phyloP scores from a whole-genome alignment of 2,329 filamentous ascomycete genomes.

The Alternaria triticimaculans region DNA sequence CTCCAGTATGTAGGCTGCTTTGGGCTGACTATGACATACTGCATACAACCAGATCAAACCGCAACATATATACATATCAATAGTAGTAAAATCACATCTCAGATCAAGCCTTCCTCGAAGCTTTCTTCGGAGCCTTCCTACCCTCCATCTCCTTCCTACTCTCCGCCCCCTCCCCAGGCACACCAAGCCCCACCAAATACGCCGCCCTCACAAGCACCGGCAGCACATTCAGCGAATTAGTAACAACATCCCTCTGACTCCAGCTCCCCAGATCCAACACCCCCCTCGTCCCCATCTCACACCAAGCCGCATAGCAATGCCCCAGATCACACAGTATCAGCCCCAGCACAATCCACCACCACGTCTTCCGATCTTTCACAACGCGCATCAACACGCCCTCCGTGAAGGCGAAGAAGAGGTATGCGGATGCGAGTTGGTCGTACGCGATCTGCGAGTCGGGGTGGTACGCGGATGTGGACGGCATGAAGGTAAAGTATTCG shows the following conservation, averaged over 20 bases:
- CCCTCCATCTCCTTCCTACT: neutral
- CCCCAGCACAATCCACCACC: conserved; percentile 70
- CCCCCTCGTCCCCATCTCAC: conserved; percentile 37
- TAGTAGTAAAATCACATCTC: neutral
- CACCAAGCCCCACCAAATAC: conserved; percentile 48
- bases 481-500: conserved; percentile 69
- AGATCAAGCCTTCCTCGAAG: conserved; percentile 1
- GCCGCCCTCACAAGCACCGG: conserved; percentile 43
- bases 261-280: conserved; percentile 37
- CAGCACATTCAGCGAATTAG: conserved; percentile 42
- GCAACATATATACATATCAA: neutral
- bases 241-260: conserved; percentile 49
- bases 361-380: conserved; percentile 71
- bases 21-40: neutral
- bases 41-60: neutral
- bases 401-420: conserved; percentile 77
- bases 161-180: conserved; percentile 11
- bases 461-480: conserved; percentile 54
- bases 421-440: conserved; percentile 77
- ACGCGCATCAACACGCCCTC: conserved; percentile 76
- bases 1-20: neutral
- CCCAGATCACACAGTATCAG: conserved; percentile 76
- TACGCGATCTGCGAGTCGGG: conserved; percentile 62
- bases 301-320: conserved; percentile 63
- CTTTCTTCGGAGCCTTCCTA: conserved; percentile 19